Evolutionary conservation across 2,329 filamentous ascomycete genomes (phyloP), one percentile per base, ranked within the genome.

Genomic region (Colletotrichum echinochloae): DNA sequence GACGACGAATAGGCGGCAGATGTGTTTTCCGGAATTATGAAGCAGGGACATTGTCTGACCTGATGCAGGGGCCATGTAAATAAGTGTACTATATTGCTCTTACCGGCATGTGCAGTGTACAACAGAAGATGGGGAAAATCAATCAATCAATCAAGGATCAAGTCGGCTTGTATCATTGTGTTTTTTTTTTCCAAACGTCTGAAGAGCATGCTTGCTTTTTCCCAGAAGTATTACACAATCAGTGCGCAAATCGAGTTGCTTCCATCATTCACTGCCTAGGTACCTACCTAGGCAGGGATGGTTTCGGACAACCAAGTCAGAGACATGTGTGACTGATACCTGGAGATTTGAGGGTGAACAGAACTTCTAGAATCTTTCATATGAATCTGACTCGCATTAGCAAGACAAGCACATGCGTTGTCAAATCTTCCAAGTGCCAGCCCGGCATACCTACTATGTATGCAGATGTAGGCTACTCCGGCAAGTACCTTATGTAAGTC

Each of bases 1-100:
- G 84, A 87, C 33, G 64, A 68, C 28, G 64, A 68, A n/a, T 71
- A 59, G 60, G n/a, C 8, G 48, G 26, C 62, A 52, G n/a, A 35
- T 35, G 30, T 12, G 3, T 46, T 48, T 23, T 16, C 18, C 35
- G 33, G 8, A 28, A 28, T 39, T 33, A 60, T 30, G 37, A 54
- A 26, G 11, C 23, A 28, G 46, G 49, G 33, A 30, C 28, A 44
- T 28, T 63, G 39, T 9, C 26, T 39, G 56, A 51, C 23, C 54
- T 46, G 41, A 26, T 65, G 20, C 35, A 54, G 44, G 62, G 60
- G 30, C 66, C 56, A 52, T 66, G 72, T 68, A 72, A 54, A 73
- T 69, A 64, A 60, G 60, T 70, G 69, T 72, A 73, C 57, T 46
- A 72, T 72, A 72, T 72, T 72, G 71, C 67, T 66, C 52, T 57